Base-by-base conservation (phyloP, 306 rosid species). In the Quercus aquifolioides region DNA sequence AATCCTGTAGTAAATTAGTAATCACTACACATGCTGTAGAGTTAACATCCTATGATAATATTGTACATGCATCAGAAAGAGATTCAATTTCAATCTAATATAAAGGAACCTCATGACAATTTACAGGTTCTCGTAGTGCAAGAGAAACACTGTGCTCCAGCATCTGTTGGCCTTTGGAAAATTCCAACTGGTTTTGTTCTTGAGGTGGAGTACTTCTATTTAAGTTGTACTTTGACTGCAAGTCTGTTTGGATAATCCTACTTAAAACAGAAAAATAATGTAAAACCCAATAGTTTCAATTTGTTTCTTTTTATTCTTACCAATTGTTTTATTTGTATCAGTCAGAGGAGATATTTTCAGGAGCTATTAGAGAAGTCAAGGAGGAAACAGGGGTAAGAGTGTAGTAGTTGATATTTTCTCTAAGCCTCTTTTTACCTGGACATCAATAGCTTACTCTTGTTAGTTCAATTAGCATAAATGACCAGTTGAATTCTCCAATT, bases 161-260 rank as follows among this genome's bases (percentile, higher is more conserved):
- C 85, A 38, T 83, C 72, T 25, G 75, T 55, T 65, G 94, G 91
- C 74, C 89, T 92, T 65, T 95, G 99, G 99, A 95, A 95, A 89
- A 92, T 95, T 55, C 99, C 99, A 52, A 95, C 99, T 19, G 99
- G 99, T 23, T 95, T 92, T 81, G 88, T 95, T 83, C 89, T 85
- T 30, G 97, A 92, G 99, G 99, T 49, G 54, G 52, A 46, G 52
- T 95, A 85, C 38, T 35, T 51, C 46, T 30, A 26, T 78, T 65
- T 14, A 56, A 55, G 14, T 77, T 68, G 38, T 6, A 12, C 63
- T 51, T 18, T 76, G 52, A 4, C 49, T 23, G 9, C 1, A 35
- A 49, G 35, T 58, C 76, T 79, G 51, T 54, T 20, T 79, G 17
- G 21, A 35, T 80, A 5, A 3, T 23, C 25, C 52, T 69, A 65